These are phyloP conservation scores for Fusarium beomiforme DNA, from an alignment of 2,329 filamentous ascomycete genomes.

Conservation along the genomic window DNA sequence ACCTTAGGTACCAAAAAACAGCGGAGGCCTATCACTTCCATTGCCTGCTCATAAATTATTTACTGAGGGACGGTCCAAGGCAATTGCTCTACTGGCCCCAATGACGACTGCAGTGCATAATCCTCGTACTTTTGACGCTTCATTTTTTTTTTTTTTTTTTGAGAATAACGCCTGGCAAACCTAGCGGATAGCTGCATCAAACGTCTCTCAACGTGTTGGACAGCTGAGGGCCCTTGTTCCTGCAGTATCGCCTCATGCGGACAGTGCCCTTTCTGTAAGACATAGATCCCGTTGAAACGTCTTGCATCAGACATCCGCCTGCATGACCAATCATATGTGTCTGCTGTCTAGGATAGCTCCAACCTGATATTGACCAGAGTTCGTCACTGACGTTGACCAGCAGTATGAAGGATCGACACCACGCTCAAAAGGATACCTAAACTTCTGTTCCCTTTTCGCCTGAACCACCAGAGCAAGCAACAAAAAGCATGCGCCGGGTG, in stretches of 20 bases:
- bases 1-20: too few relatives aligned
- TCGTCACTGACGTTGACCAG: too few relatives aligned
- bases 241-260: conserved; percentile 9
- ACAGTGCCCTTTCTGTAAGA: conserved; percentile 4
- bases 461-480: neutral
- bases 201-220: neutral
- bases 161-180: neutral
- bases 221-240: neutral
- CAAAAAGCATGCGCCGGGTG: neutral
- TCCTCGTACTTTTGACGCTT: neutral
- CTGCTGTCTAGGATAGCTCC: neutral
- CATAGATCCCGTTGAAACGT: conserved; percentile 12
- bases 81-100: neutral
- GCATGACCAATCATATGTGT: conserved; percentile 1
- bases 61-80: too few relatives aligned
- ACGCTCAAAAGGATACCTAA: neutral
- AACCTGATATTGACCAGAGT: neutral
- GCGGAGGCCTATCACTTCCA: too few relatives aligned
- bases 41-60: too few relatives aligned
- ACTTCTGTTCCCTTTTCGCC: neutral
- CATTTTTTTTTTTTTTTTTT: neutral
- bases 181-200: neutral
- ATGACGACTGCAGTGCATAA: neutral
- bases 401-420: neutral
- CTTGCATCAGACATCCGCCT: conserved; percentile 8